These are phyloP conservation scores for Boletus subparvulus DNA, from an alignment of 768 basidiomycete genomes.

Conservation along the genomic window DNA sequence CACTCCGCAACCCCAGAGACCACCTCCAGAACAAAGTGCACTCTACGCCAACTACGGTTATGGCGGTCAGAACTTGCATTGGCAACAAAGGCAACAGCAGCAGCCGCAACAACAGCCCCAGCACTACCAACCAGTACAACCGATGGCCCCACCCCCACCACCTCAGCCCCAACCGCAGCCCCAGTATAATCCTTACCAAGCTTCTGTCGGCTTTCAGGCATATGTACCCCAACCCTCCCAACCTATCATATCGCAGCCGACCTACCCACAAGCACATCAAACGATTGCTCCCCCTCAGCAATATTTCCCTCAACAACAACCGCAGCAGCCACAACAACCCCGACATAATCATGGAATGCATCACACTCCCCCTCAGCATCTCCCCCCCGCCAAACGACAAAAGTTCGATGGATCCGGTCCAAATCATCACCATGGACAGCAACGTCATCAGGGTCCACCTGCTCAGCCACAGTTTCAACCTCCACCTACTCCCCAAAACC, in stretches of 20 bases:
- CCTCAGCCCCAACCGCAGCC: slow-evolving; percentile 59
- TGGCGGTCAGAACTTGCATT: slow-evolving; percentile 60
- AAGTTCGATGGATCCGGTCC: slow-evolving; percentile 80
- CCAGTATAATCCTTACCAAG: slow-evolving; percentile 76
- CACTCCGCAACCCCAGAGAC: slow-evolving; percentile 60
- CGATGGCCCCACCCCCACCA: slow-evolving; percentile 51
- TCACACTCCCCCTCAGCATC: slow-evolving; percentile 72
- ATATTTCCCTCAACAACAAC: slow-evolving; percentile 40
- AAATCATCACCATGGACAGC: slow-evolving; percentile 39
- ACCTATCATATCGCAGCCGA: slow-evolving; percentile 48
- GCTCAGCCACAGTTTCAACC: slow-evolving; percentile 61
- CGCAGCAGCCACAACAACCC: slow-evolving; percentile 41
- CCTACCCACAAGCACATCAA: slow-evolving; percentile 44
- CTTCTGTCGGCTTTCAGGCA: slow-evolving; percentile 59
- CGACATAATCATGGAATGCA: slow-evolving; percentile 50
- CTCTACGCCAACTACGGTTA: slow-evolving; percentile 93
- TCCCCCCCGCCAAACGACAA: slow-evolving; percentile 90
- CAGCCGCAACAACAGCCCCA: slow-evolving; percentile 48
- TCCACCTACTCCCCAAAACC: slow-evolving; percentile 27
- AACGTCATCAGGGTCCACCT: slow-evolving; percentile 46
- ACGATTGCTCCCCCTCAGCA: slow-evolving; percentile 41
- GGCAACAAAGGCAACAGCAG: slow-evolving; percentile 70
- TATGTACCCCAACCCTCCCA: slow-evolving; percentile 66
- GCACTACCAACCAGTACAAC: slow-evolving; percentile 48
- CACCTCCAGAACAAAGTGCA: slow-evolving; percentile 76